Conservation (phyloP, 345 rosid genomes). For the Corymbia maculata region DNA sequence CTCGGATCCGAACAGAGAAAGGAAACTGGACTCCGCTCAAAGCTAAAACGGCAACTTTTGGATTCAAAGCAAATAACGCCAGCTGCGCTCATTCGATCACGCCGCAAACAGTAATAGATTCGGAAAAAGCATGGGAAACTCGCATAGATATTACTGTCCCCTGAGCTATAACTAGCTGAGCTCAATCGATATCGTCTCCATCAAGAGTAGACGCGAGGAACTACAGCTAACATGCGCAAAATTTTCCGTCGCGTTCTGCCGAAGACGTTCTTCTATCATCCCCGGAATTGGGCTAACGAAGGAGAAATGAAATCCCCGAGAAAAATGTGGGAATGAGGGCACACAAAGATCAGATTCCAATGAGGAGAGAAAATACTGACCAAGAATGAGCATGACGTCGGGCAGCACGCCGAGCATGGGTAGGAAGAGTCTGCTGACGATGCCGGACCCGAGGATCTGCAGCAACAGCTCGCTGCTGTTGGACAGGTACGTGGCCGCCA, state of each 20-base stretch:
- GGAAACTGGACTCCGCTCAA: not conserved
- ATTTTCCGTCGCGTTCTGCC: not conserved
- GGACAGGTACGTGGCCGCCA: slow-evolving; percentile 76
- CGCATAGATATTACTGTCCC: not conserved
- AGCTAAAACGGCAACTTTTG: not conserved
- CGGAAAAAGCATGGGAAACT: not conserved
- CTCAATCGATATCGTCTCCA: not conserved
- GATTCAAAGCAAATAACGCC: not conserved
- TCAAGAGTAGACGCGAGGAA: not conserved
- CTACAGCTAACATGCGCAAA: not conserved
- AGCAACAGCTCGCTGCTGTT: slow-evolving; percentile 85
- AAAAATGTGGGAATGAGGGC: not conserved
- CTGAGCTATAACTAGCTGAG: not conserved
- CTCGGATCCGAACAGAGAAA: not conserved
- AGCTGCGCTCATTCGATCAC: not conserved
- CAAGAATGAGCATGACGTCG: slow-evolving; percentile 92
- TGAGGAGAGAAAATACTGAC: slow-evolving; percentile 17
- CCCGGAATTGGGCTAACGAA: not conserved
- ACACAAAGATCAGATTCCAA: not conserved
- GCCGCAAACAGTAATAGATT: not conserved
- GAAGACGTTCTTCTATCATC: not conserved
- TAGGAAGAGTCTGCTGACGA: slow-evolving; percentile 82
- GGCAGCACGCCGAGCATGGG: slow-evolving; percentile 94
- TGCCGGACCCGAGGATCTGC: slow-evolving; percentile 89
- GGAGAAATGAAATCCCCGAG: not conserved